Conservation (phyloP, 768 basidiomycete species). For the Serendipita indica region DNA sequence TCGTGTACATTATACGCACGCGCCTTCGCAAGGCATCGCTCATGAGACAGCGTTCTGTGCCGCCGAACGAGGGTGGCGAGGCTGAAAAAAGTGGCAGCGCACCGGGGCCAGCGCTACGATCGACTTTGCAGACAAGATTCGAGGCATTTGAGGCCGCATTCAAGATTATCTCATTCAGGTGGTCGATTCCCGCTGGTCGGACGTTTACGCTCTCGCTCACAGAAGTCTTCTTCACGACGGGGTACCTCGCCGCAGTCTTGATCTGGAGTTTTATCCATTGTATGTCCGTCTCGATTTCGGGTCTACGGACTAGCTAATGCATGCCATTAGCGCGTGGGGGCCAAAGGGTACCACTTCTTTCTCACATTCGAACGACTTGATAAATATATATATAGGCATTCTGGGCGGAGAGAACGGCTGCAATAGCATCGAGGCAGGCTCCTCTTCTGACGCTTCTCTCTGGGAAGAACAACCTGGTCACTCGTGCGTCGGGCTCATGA, state of each 20-base stretch:
- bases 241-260: slow-evolving; percentile 34
- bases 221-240: slow-evolving; percentile 33
- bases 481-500: slow-evolving; percentile 15
- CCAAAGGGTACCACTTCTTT: not conserved
- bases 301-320: not conserved
- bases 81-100: not conserved
- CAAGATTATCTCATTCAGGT: slow-evolving; percentile 36
- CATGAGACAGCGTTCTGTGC: not conserved
- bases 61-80: not conserved
- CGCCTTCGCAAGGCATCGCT: not conserved
- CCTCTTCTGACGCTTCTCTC: slow-evolving; percentile 44
- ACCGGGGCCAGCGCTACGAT: not conserved
- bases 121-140: not conserved
- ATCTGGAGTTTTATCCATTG: slow-evolving; percentile 32
- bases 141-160: slow-evolving; percentile 26
- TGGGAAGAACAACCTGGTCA: slow-evolving; percentile 44
- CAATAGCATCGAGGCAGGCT: slow-evolving; percentile 34
- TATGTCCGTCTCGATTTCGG: slow-evolving; percentile 21
- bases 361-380: not conserved
- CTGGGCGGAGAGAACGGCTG: slow-evolving; percentile 28
- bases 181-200: slow-evolving; percentile 31
- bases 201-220: slow-evolving; percentile 24
- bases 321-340: not conserved
- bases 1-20: slow-evolving; percentile 24
- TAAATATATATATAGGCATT: not conserved